phyloP scores from a whole-genome alignment of 495 filamentous ascomycete species.

The Lasiosphaeria miniovina region DNA sequence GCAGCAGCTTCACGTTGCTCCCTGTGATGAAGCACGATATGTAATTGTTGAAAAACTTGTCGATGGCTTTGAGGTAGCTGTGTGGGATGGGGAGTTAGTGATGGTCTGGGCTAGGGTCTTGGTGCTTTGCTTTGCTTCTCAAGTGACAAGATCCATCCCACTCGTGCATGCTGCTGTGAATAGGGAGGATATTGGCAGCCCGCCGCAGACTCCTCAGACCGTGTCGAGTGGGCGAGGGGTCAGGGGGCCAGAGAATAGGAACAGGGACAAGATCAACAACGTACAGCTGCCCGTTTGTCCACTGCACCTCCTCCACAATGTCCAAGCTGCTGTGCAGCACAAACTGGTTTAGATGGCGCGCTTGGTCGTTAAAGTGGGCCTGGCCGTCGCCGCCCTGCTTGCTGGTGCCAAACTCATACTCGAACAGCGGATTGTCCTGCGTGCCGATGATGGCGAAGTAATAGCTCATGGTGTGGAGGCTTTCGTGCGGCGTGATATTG shows the following conservation, averaged over 20 bases:
- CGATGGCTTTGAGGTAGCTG: slow-evolving; percentile 94
- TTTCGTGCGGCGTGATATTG: no score
- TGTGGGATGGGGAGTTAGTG: slow-evolving; percentile 1
- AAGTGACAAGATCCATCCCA: no score
- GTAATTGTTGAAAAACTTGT: slow-evolving; percentile 87
- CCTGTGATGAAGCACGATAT: slow-evolving; percentile 89
- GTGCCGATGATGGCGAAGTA: slow-evolving; percentile 95
- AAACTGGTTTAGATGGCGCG: slow-evolving; percentile 94
- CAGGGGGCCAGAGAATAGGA: slow-evolving; percentile 6
- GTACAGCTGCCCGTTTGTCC: slow-evolving; percentile 77
- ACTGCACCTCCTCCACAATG: slow-evolving; percentile 93
- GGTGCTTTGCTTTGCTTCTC: not conserved
- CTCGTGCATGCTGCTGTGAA: no score
- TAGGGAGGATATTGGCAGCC: not conserved
- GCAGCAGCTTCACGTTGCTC: slow-evolving; percentile 78
- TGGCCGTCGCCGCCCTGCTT: slow-evolving; percentile 92
- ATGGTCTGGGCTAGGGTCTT: not conserved
- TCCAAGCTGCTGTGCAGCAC: slow-evolving; percentile 90
- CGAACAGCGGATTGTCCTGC: slow-evolving; percentile 90
- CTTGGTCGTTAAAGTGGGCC: slow-evolving; percentile 78
- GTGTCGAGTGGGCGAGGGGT: no score
- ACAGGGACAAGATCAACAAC: slow-evolving; percentile 13
- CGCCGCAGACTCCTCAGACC: no score
- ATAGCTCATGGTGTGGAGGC: slow-evolving; percentile 69
- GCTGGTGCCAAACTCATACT: slow-evolving; percentile 91